Percentiles rank a stretch among this genome's conserved stretches.
phyloP scores from a whole-genome alignment of 2,329 filamentous ascomycete genomes.

The Hymenoscyphus scutula region DNA sequence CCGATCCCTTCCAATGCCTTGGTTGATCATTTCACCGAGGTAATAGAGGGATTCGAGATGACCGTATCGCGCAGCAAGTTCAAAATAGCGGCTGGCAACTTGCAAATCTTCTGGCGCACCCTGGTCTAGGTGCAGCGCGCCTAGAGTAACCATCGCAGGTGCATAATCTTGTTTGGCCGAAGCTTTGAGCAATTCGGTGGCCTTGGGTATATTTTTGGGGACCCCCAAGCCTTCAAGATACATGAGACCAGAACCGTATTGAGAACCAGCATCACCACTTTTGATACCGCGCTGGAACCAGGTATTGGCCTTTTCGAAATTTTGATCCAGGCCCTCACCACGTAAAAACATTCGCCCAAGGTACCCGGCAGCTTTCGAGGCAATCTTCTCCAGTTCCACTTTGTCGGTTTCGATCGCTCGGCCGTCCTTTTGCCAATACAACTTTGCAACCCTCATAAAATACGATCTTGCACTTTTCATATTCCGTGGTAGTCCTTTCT shows the following conservation, averaged over 20 bases:
- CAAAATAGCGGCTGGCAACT: conserved; percentile 64
- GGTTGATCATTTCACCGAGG: conserved; percentile 65
- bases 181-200: conserved; percentile 62
- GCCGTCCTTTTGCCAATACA: conserved; percentile 66
- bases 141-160: conserved; percentile 64
- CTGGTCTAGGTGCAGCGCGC: conserved; percentile 68
- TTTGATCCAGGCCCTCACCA: conserved; percentile 67
- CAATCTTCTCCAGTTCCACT: conserved; percentile 59
- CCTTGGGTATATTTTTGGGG: conserved; percentile 57
- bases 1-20: conserved; percentile 62
- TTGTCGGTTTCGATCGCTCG: conserved; percentile 56
- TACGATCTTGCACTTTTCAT: conserved; percentile 63
- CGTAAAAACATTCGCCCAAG: conserved; percentile 70
- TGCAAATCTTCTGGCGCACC: conserved; percentile 46
- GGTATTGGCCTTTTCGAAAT: conserved; percentile 58
- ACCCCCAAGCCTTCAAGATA: conserved; percentile 67
- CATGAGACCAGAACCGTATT: conserved; percentile 69
- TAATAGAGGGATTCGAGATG: conserved; percentile 74
- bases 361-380: conserved; percentile 68
- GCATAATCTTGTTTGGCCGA: conserved; percentile 68
- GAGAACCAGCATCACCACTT: conserved; percentile 63
- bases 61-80: conserved; percentile 64
- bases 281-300: conserved; percentile 68
- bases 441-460: conserved; percentile 64
- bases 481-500: conserved; percentile 58